Base-by-base conservation (phyloP, 306 rosid species). In the Cicer chorassanicum region DNA sequence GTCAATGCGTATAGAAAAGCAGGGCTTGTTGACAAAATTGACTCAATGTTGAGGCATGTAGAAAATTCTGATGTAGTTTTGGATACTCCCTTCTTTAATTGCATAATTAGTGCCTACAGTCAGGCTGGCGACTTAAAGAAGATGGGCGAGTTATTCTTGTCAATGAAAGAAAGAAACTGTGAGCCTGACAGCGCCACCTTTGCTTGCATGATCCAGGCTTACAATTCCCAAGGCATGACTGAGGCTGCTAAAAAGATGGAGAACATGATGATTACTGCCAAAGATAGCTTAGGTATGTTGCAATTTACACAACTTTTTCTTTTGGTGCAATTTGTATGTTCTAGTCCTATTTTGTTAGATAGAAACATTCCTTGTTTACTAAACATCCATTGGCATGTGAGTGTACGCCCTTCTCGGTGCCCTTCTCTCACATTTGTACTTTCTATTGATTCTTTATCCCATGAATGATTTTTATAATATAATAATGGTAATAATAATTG, bases 71-170 rank as follows among this genome's bases (percentile, higher is more conserved):
- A 91, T 85, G 93, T 87, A 64, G 76, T 66, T 65, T 82, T 84
- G 66, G 98, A 93, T 83, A 91, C 96, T 11, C 90, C 97, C 42
- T 86, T 91, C 64, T 89, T 89, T 70, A 93, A 93, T 80, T 85
- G 98, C 82, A 60, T 83, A 55, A 91, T 93, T 65, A 84, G 81
- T 15, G 91, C 93, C 19, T 91, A 93, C 79, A 92, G 92, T 55
- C 90, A 54, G 65, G 87, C 78, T 64, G 96, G 96, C 16, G 85
- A 93, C 76, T 56, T 91, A 55, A 63, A 81, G 67, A 93, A 78
- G 80, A 89, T 89, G 92, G 79, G 79, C 6, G 86, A 86, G 48
- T 67, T 88, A 64, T 91, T 91, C 85, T 70, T 80, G 85, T 81
- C 65, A 48, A 93, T 93, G 98, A 86, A 73, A 80, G 96, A 86